phyloP scores from a whole-genome alignment of 345 rosid genomes.

The Aegle marmelos region DNA sequence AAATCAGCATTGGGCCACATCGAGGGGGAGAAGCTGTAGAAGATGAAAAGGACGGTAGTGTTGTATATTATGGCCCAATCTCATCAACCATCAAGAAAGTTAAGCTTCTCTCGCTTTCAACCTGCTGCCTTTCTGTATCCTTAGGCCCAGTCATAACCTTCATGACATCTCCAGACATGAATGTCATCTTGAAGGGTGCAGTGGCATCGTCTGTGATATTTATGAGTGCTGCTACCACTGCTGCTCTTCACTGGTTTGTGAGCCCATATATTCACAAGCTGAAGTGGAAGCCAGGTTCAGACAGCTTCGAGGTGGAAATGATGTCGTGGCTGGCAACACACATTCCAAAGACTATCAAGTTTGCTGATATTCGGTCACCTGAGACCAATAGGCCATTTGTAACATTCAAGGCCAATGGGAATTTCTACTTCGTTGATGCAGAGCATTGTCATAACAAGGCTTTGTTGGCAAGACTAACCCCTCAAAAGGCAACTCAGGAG shows the following conservation, averaged over 20 bases:
- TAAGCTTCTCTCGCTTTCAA: slow-evolving; percentile 87
- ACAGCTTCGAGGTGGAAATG: slow-evolving; percentile 88
- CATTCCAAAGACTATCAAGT: slow-evolving; percentile 60
- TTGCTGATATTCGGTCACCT: slow-evolving; percentile 69
- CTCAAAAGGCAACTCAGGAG: slow-evolving; percentile 56
- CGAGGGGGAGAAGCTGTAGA: slow-evolving; percentile 29
- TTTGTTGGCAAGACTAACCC: slow-evolving; percentile 73
- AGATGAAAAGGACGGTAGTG: slow-evolving; percentile 43
- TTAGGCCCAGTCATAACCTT: slow-evolving; percentile 88
- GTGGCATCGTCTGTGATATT: slow-evolving; percentile 85
- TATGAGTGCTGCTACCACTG: slow-evolving; percentile 80
- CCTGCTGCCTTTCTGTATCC: slow-evolving; percentile 94
- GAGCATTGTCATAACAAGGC: slow-evolving; percentile 91
- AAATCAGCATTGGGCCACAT: slow-evolving; percentile 78
- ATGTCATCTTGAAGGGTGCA: slow-evolving; percentile 87
- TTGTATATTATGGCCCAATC: slow-evolving; percentile 78
- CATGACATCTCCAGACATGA: slow-evolving; percentile 79
- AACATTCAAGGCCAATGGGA: slow-evolving; percentile 76
- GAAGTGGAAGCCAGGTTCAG: slow-evolving; percentile 90
- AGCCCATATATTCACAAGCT: slow-evolving; percentile 92
- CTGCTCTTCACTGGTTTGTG: slow-evolving; percentile 84
- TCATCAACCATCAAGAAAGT: slow-evolving; percentile 91
- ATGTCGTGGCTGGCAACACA: slow-evolving; percentile 83
- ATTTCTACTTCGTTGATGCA: slow-evolving; percentile 69
- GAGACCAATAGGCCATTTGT: slow-evolving; percentile 87